Percentiles rank a stretch among this genome's conserved stretches.
Conservation (phyloP, 2,329 filamentous ascomycete species). For the Cercospora zeae-maydis region DNA sequence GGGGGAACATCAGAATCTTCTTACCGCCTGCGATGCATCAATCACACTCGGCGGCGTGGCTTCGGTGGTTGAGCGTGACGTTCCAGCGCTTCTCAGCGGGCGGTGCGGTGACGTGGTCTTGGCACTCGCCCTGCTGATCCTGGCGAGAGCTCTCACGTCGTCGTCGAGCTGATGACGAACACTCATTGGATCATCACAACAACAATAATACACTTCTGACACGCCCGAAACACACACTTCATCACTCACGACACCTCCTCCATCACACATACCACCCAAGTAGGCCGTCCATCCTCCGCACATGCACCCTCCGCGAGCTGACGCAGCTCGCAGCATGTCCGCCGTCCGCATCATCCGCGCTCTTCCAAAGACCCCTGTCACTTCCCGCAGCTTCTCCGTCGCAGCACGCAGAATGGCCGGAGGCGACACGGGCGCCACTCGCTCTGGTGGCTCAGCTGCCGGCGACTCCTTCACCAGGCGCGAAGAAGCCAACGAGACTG, state of each 20-base stretch:
- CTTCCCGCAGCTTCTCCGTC: constrained; percentile 42
- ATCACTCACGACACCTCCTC: neutral
- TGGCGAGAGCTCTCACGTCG: constrained; percentile 7
- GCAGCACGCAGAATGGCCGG: constrained; percentile 43
- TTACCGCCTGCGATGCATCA: constrained; percentile 1
- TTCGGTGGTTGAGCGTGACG: constrained; percentile 7
- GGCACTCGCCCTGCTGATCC: neutral
- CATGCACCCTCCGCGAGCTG: neutral
- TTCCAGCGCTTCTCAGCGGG: neutral
- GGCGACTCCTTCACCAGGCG: constrained; percentile 92
- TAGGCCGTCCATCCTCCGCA: neutral
- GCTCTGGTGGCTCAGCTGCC: constrained; percentile 40
- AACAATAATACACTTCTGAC: constrained; percentile 4
- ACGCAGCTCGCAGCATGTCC: constrained; percentile 28
- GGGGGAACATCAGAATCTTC: neutral
- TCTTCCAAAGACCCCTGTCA: constrained; percentile 37
- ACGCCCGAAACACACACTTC: neutral
- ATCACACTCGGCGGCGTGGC: neutral
- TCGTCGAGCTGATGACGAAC: neutral
- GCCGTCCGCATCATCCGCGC: constrained; percentile 38
- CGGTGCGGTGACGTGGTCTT: constrained; percentile 3
- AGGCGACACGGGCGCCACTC: constrained; percentile 43
- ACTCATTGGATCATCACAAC: neutral
- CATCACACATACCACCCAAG: neutral
- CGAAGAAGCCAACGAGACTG: constrained; percentile 81